These are phyloP conservation scores for Aspergillus aculeatinus DNA, from an alignment of 2,329 filamentous ascomycete species.

Conservation along the genomic window DNA sequence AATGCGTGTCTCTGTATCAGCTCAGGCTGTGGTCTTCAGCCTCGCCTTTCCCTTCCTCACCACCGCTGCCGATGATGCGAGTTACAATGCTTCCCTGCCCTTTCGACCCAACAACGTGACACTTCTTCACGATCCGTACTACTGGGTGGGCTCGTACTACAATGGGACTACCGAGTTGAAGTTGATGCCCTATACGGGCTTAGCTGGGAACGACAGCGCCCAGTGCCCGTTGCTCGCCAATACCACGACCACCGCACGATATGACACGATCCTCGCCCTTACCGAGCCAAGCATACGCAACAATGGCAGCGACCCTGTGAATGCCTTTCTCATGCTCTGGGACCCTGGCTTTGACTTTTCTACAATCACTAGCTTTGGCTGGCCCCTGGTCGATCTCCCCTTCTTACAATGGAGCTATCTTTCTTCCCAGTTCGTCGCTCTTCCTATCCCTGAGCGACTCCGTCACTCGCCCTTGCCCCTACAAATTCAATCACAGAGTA, in stretches of 20 bases:
- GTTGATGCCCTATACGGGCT: background rate
- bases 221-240: background rate
- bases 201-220: background rate
- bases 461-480: background rate
- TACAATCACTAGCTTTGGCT: background rate
- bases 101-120: conserved; percentile 15
- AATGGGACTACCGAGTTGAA: background rate
- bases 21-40: background rate
- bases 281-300: background rate
- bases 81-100: conserved; percentile 1
- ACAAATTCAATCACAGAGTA: too few relatives aligned
- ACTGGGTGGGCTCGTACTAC: conserved; percentile 18
- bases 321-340: background rate
- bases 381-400: background rate
- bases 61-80: background rate
- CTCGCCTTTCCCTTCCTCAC: background rate
- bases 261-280: background rate
- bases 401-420: background rate
- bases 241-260: background rate
- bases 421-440: background rate
- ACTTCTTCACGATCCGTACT: conserved; percentile 4
- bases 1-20: background rate
- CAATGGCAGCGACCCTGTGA: background rate
- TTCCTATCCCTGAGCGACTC: rapidly evolving
- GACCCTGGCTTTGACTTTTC: background rate